Evolutionary conservation across 164 flowering plant species (phyloP).

Genomic region (Aristolochia californica): DNA sequence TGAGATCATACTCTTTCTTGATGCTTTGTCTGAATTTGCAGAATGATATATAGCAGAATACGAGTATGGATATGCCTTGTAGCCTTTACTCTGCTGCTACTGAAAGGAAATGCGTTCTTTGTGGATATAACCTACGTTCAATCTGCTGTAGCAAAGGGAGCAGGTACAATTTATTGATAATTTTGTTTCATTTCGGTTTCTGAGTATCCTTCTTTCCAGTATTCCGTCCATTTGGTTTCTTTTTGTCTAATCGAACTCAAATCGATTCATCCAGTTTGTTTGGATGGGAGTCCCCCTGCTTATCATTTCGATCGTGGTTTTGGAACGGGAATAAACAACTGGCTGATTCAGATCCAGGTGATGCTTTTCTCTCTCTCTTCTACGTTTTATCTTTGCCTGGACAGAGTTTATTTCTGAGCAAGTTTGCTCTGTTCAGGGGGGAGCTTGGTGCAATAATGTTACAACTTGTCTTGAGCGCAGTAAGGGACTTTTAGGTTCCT

Average conservation of each 20-base stretch:
- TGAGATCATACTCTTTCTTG: no score
- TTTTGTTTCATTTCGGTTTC: not conserved
- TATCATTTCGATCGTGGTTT: conserved; percentile 18
- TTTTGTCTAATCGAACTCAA: not conserved
- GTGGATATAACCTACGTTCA: conserved; percentile 9
- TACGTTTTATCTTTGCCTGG: not conserved
- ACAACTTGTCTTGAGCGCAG: conserved; percentile 53
- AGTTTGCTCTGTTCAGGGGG: conserved; percentile 65
- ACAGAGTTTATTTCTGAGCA: not conserved
- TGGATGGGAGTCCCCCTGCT: conserved; percentile 30
- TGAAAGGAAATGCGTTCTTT: conserved; percentile 11
- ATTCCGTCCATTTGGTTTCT: not conserved
- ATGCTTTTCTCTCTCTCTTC: not conserved
- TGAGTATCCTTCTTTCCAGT: not conserved
- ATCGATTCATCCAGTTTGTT: conserved; percentile 15
- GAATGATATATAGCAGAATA: conserved; percentile 4
- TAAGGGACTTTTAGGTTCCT: conserved; percentile 60
- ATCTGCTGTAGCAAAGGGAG: conserved; percentile 12
- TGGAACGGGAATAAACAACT: conserved; percentile 17
- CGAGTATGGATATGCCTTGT: conserved; percentile 3
- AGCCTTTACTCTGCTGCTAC: not conserved
- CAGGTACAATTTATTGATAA: conserved; percentile 4
- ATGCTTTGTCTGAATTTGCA: conserved; percentile 1
- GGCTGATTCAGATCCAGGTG: conserved; percentile 22
- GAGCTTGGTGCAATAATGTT: conserved; percentile 92